These are phyloP conservation scores for Oenanthe sinensis DNA, from an alignment of 129 eudicot genomes.

Conservation along the genomic window DNA sequence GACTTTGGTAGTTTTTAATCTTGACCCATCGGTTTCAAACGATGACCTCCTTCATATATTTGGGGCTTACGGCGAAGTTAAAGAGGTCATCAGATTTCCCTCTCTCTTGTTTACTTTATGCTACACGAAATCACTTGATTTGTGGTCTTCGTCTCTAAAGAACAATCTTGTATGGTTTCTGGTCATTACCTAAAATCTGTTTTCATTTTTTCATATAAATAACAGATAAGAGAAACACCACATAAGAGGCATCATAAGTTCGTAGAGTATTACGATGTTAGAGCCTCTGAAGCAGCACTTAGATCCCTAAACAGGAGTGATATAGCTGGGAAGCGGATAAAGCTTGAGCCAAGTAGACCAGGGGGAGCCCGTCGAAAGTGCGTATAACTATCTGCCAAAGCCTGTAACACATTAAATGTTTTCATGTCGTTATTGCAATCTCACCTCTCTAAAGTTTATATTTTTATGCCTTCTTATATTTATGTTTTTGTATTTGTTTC, in stretches of 20 bases:
- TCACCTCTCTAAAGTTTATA: neutral
- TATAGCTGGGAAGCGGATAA: constrained; percentile 92
- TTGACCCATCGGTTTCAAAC: constrained; percentile 92
- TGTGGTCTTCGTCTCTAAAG: neutral
- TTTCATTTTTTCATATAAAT: neutral
- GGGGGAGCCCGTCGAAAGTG: constrained; percentile 94
- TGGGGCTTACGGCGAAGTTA: constrained; percentile 93
- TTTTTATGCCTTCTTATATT: neutral
- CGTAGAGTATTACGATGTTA: constrained; percentile 82
- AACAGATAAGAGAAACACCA: constrained; percentile 89
- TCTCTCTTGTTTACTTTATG: neutral
- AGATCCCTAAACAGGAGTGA: constrained; percentile 82
- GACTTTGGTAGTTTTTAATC: constrained; percentile 77
- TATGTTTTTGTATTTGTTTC: neutral
- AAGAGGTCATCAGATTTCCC: constrained; percentile 51
- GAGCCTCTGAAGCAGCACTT: constrained; percentile 96
- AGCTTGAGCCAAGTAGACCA: constrained; percentile 94
- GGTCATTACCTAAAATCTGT: neutral
- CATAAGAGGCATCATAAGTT: constrained; percentile 87
- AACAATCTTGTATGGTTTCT: constrained; percentile 1
- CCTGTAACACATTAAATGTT: neutral
- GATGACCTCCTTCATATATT: constrained; percentile 85
- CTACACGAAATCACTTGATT: neutral
- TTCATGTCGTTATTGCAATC: neutral
- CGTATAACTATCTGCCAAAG: constrained; percentile 8